Base-by-base conservation (phyloP, 2,329 filamentous ascomycete genomes). In the Nemania serpens region DNA sequence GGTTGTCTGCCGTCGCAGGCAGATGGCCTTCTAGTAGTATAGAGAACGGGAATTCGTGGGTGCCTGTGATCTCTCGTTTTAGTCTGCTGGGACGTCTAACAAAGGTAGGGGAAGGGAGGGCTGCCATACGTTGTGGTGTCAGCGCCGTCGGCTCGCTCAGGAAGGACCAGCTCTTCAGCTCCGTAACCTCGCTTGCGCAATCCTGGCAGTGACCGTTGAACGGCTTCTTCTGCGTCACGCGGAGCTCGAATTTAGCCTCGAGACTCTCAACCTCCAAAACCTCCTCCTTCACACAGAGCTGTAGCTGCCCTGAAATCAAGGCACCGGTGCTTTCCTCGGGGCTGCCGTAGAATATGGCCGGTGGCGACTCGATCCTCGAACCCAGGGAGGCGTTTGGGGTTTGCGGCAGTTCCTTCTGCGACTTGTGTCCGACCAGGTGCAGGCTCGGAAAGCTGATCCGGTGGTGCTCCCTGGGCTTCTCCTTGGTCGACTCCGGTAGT, bases 1-100 rank as follows among this genome's bases (percentile, higher is more conserved):
- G 80, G 55, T 90, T 90, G 71, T 93, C 88, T 70, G 91, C 91
- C 43, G 88, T 90, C 2, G 92, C 91, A 2, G 94, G 93, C n/a
- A 97, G 83, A 71, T 94, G 84, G 18, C 95, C 95, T 1, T 88
- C 87, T 46, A 99, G 84, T 53, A 97, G 82, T 68, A 92, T 89
- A 69, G 92, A 96, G 76, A 97, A 97, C 50, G 95, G 94, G 73
- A 93, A 96, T 47, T 86, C 82, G 75, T 97, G 92, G 51, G 82
- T 77, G 62, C 89, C 88, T 76, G 72, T 68, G 52, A 11, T 29
- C 11, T 76, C 76, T 67, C 42, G 55, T 68, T 63, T 72, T 48
- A 72, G 72, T 61, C n/a, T 25, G 45, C 25, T 39, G 18, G n/a
- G 43, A 22, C 12, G 18, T 42, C 20, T 33, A 29, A 54, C 10